Evolutionary conservation across 495 filamentous ascomycete genomes (phyloP), one percentile per base, ranked within the genome.

Genomic region (Talaromyces thailandensis): DNA sequence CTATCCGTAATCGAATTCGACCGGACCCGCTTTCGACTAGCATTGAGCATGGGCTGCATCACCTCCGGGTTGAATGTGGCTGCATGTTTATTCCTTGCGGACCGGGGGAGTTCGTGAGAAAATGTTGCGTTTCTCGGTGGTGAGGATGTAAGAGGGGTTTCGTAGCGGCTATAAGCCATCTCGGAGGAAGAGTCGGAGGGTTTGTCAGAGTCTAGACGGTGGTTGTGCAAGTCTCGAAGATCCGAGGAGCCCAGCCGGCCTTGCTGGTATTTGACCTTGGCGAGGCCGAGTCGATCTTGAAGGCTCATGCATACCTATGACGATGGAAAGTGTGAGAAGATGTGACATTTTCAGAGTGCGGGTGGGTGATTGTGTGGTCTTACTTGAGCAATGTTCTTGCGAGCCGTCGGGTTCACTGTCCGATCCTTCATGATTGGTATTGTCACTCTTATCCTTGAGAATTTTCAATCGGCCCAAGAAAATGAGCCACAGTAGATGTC

Each of bases 261-360:
- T 74, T 96, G 86, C 73, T 93, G 90, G 59, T 93, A 90, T 77
- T 97, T 99, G 84, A 96, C 92, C 77, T 90, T 93, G 71, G 94
- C 94, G 58, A 98, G 83, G 66, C 95, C 93, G 35, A 99, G 82
- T 51, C 93, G 91, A 77, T 95, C 89, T 74, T 96, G 91, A 35
- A 99, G 79, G 68, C 86, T 88, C 73, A 93, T 80, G 61, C 92
- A 94, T 75, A 98, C 94, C 94, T 98, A 65, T 43, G 45, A 32
- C 40, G n/a, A n/a, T n/a, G n/a, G n/a, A 23, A 63, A 26, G 23
- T 48, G 28, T 53, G 57, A 55, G 28, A 5, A 12, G 4, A 12
- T 55, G 26, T 21, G n/a, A 8, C 11, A 26, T 25, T 16, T 55
- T 16, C 4, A 26, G 23, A 50, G 32, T 53, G 23, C 62, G 60